Evolutionary conservation across 352 stramenopile genomes (phyloP), one percentile per base, ranked within the genome.

Genomic region (Pythium insidiosum): DNA sequence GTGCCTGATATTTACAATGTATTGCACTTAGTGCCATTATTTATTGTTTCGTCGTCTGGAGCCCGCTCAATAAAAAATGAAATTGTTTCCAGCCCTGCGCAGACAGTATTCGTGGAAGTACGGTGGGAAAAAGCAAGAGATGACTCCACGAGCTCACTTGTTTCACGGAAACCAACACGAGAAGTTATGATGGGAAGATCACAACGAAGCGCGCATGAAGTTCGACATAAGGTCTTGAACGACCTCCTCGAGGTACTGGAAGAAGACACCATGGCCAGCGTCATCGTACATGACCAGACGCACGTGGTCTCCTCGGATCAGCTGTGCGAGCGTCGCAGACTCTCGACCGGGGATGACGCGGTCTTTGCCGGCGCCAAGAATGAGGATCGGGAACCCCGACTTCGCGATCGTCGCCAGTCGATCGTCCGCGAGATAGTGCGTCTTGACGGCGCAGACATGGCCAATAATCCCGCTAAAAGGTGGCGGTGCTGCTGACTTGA

Each of bases 341-440:
- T 83, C 65, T 6, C 47, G 38, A 1, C 57, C 34, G 9, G 60
- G 64, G 31, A 83, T 79, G n/a, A 79, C 42, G 37, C 66, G 49
- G 56, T 83, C 70, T 6, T 66, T 23, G 45, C 63, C 60, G 16
- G 56, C 58, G 38, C 70, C 71, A 36, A 83, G 47, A 24, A 83
- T 66, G 11, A 79, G 43, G 20, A 83, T 64, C 0, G 67, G 70
- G 43, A 77, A 83, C 0, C 57, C 67, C 2, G 49, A 46, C 11
- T 62, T 41, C 37, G 61, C 63, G 31, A 83, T 73, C 19, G 48
- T 44, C 13, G 50, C 56, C 28, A 83, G 53, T 15, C 67, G 54
- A 42, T 69, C 67, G 42, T 78, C 59, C 29, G 62, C 72, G 25
- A 79, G 57, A 36, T 62, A 75, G 45, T 83, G 70, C 4, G 66